Conservation (phyloP, 1,139 yeast genomes). For the Geotrichum fermentans region DNA sequence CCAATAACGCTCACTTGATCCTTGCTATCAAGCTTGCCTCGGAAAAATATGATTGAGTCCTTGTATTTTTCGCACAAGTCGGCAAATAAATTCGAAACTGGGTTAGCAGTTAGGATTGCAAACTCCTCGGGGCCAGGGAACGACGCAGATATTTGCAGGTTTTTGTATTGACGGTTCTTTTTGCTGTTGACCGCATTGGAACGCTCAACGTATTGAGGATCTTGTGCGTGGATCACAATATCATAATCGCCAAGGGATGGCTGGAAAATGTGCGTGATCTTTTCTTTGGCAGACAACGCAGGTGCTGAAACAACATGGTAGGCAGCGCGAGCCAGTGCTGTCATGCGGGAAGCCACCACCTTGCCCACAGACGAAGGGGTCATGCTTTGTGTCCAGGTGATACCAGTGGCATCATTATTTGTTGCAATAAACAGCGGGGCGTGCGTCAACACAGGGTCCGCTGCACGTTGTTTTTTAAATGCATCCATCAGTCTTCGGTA, state of each 20-base stretch:
- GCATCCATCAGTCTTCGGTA: slow-evolving; percentile 59
- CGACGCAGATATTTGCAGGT: slow-evolving; percentile 40
- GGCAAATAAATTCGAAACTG: slow-evolving; percentile 30
- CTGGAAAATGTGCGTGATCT: slow-evolving; percentile 56
- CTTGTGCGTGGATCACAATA: slow-evolving; percentile 52
- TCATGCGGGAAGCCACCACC: slow-evolving; percentile 74
- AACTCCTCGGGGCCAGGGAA: slow-evolving; percentile 29
- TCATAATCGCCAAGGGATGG: slow-evolving; percentile 85
- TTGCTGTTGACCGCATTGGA: slow-evolving; percentile 32
- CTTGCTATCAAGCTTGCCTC: slow-evolving; percentile 26
- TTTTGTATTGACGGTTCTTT: slow-evolving; percentile 64
- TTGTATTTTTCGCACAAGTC: slow-evolving; percentile 39
- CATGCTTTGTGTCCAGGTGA: slow-evolving; percentile 68
- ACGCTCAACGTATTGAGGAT: slow-evolving; percentile 8
- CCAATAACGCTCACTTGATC: slow-evolving; percentile 51
- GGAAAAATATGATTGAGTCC: slow-evolving; percentile 52
- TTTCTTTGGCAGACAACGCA: slow-evolving; percentile 42
- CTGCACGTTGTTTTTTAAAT: slow-evolving; percentile 60
- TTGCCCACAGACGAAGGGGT: slow-evolving; percentile 50
- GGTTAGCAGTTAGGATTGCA: slow-evolving; percentile 10
- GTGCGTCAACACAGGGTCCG: slow-evolving; percentile 76
- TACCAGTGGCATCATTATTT: slow-evolving; percentile 76
- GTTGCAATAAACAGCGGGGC: slow-evolving; percentile 81
- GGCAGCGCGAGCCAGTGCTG: slow-evolving; percentile 81
- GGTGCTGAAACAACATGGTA: slow-evolving; percentile 45